Evolutionary conservation across 2,329 filamentous ascomycete genomes (phyloP), one percentile per base, ranked within the genome.

Genomic region (Teratosphaeriaceae sp.): DNA sequence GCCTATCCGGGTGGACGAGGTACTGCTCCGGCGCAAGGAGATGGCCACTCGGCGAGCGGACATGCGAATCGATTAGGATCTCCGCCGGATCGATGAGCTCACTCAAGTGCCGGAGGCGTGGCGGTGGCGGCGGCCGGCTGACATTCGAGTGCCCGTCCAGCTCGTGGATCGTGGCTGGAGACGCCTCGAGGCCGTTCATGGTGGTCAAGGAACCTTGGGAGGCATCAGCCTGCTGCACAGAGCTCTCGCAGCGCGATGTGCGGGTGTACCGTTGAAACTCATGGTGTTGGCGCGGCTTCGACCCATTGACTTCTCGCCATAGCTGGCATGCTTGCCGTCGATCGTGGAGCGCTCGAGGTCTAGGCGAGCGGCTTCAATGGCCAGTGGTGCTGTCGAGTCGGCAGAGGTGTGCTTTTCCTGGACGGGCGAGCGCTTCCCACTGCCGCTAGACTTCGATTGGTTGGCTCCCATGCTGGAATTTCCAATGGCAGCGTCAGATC

Each of bases 11-110:
- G 22, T 56, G 56, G 7, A 34, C 44, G 8, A 53, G 44, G 39
- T 52, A 60, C 23, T 57, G 41, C 27, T 53, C 51, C 8, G 47
- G 44, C 11, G 43, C 45, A 3, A 64, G 52, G 1, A 61, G 26
- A 23, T 60, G 53, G 15, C 61, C 62, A 37, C 57, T 61, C 3
- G 58, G 62, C 15, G 57, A 58, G 6, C 56, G 52, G 15, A 64
- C 44, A 22, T 53, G 48, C 1, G 42, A 42, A n/a, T 51, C 46
- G 11, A 36, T 41, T 3, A 43, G 36, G 16, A 63, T 43, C 9
- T 52, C 46, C 13, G 40, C 42, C 2, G 60, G 55, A 31, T 61
- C 58, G 44, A 59, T 50, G 9, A 61, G 50, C 30, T 59, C 57
- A 39, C 54, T 56, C 15, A 53, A 35, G 21, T 48, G 45, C 29